Evolutionary conservation across 208 protist genomes (phyloP).

Genomic region (Trypanosoma vivax): DNA sequence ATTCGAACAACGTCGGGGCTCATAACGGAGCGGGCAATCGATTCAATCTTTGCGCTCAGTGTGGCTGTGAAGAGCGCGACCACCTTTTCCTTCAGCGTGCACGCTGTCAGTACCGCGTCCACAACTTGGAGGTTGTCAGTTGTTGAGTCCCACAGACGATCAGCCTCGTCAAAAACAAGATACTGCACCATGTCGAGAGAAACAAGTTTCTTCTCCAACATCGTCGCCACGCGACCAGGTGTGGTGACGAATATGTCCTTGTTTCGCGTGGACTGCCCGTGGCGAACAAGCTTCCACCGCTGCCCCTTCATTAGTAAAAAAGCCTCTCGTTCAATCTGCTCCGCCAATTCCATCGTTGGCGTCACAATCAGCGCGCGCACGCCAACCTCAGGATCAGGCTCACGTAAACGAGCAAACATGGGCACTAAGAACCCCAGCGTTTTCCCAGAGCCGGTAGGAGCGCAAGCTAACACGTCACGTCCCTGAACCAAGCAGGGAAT

Average conservation of each 20-base stretch:
- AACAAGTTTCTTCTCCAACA: slow-evolving; percentile 78
- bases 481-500: slow-evolving; percentile 90
- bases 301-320: slow-evolving; percentile 82
- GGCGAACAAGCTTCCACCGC: slow-evolving; percentile 84
- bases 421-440: slow-evolving; percentile 94
- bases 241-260: slow-evolving; percentile 92
- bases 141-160: slow-evolving; percentile 92
- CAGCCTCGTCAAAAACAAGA: slow-evolving; percentile 97
- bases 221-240: slow-evolving; percentile 68
- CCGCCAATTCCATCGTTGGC: slow-evolving; percentile 94
- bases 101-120: slow-evolving; percentile 87
- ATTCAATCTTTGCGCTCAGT: slow-evolving; percentile 87
- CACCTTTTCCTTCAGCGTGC: slow-evolving; percentile 64
- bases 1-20: slow-evolving; percentile 89
- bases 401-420: slow-evolving; percentile 85
- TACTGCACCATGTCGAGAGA: slow-evolving; percentile 73
- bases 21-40: slow-evolving; percentile 85
- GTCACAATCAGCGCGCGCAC: slow-evolving; percentile 92
- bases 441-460: slow-evolving; percentile 92
- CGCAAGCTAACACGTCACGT: slow-evolving; percentile 86
- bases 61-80: slow-evolving; percentile 93
- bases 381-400: slow-evolving; percentile 63
- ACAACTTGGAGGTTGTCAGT: slow-evolving; percentile 74
- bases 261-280: slow-evolving; percentile 83
- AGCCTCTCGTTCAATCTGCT: slow-evolving; percentile 94